These are phyloP conservation scores for Paramecium pentaurelia DNA, from an alignment of 73 alveolate species.

Conservation along the genomic window DNA sequence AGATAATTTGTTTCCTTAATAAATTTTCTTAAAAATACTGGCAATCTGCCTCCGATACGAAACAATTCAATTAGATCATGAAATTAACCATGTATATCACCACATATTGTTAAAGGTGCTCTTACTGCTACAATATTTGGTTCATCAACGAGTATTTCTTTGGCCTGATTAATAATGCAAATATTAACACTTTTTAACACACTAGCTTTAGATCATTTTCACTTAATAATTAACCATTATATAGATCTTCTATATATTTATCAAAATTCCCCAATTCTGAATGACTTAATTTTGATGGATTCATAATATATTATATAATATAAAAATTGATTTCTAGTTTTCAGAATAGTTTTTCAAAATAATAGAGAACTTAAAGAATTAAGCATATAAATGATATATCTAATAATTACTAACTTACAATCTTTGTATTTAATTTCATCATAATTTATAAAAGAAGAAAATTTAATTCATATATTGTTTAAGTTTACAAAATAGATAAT, in stretches of 20 bases:
- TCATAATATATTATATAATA: background rate
- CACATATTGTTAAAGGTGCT: conserved; percentile 92
- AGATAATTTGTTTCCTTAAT: conserved; percentile 85
- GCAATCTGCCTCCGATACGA: conserved; percentile 79
- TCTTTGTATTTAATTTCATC: background rate
- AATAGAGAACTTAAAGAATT: background rate
- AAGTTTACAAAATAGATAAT: background rate
- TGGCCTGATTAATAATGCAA: conserved; percentile 65
- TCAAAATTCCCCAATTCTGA: conserved; percentile 59
- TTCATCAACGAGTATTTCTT: conserved; percentile 85
- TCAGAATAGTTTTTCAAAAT: background rate
- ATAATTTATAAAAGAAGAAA: background rate
- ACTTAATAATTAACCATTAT: conserved; percentile 67
- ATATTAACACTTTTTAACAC: conserved; percentile 72
- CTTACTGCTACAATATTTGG: conserved; percentile 69
- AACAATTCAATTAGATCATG: conserved; percentile 89
- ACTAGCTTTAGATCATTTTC: conserved; percentile 89
- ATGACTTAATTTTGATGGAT: conserved; percentile 37
- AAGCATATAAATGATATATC: background rate
- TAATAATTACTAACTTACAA: background rate
- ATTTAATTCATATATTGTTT: background rate
- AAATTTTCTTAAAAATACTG: conserved; percentile 53
- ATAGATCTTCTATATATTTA: conserved; percentile 57
- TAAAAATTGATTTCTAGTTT: background rate
- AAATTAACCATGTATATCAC: conserved; percentile 97